Evolutionary conservation across 2,329 filamentous ascomycete species (phyloP).

Genomic region (Macrophomina tecta): DNA sequence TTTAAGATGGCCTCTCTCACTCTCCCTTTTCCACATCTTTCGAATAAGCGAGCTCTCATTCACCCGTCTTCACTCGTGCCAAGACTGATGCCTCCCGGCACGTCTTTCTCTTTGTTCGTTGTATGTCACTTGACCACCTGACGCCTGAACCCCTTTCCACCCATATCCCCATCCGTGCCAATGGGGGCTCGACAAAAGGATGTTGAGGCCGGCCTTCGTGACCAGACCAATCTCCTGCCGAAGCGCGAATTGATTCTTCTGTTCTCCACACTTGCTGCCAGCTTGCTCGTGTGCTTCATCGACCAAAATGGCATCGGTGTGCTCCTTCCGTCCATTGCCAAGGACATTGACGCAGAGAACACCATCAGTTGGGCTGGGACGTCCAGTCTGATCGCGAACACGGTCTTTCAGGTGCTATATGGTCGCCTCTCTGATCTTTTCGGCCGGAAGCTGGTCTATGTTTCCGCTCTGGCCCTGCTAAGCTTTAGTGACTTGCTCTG

Average conservation of each 20-base stretch:
- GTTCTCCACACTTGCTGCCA: conserved; percentile 59
- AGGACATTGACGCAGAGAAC: conserved; percentile 47
- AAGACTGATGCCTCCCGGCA: conserved; percentile 4
- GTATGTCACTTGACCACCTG: not conserved
- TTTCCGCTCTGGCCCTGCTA: conserved; percentile 60
- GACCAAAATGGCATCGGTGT: conserved; percentile 64
- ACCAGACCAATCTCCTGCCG: conserved; percentile 65
- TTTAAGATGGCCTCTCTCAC: conserved; percentile 18
- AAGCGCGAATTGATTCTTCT: conserved; percentile 57
- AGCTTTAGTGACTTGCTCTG: conserved; percentile 65
- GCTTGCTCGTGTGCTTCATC: conserved; percentile 61
- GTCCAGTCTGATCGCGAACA: conserved; percentile 61
- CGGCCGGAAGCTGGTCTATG: conserved; percentile 64
- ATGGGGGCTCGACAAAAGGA: conserved; percentile 18
- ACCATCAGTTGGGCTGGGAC: conserved; percentile 64
- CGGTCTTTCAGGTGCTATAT: conserved; percentile 69
- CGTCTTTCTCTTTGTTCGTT: not conserved
- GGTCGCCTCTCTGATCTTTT: conserved; percentile 67
- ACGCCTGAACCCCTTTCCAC: not conserved
- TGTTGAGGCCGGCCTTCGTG: conserved; percentile 56
- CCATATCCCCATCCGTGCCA: not conserved
- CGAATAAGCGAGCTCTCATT: conserved; percentile 14
- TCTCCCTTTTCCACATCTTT: not conserved
- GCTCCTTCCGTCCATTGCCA: conserved; percentile 44
- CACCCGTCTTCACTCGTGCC: not conserved